Evolutionary conservation across 192 early-diverging fungal species (phyloP), one percentile per base, ranked within the genome.

Genomic region (Physocladia obscura): DNA sequence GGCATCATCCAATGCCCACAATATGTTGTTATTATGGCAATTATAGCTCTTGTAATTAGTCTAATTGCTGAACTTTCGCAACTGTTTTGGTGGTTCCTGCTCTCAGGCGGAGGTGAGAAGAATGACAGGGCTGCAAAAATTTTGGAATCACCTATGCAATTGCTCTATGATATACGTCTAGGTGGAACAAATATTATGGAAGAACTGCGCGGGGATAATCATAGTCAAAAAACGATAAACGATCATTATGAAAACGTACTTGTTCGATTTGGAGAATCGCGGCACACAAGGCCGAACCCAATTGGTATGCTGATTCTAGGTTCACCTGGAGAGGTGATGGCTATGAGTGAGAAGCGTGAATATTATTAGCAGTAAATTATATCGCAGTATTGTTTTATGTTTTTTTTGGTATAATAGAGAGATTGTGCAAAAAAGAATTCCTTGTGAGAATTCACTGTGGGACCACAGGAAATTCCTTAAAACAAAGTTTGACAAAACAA

Each of bases 41-140:
- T 30, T 1, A 49, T 26, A 40, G 5, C 52, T 40, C 38, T 68
- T 19, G 47, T 68, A n/a, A 13, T 68, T 39, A 56, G 65, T 39
- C 19, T 68, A 4, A 13, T 68, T 21, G 50, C 52, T 4, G 65
- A 68, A 37, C 52, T 68, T 21, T 54, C 52, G n/a, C 65, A 68
- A 30, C 51, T 68, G 3, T 56, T 68, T 57, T 68, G 65, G 65
- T 68, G 65, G 65, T 68, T 68, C 36, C 29, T 68, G 11, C 36
- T 68, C 4, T 56, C 51, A 13, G 65, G 65, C 8, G 65, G 65
- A 6, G 65, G 65, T 24, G 65, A 68, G 30, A 57, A 37, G 37
- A 54, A 68, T 27, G 65, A 68, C 52, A 47, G 65, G 4, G 65
- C 65, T 19, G 65, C 65, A 19, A 54, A 39, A 35, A 57, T 54